Evolutionary conservation across 805 yeast genomes (phyloP).

Genomic region (Candida broadrunensis): DNA sequence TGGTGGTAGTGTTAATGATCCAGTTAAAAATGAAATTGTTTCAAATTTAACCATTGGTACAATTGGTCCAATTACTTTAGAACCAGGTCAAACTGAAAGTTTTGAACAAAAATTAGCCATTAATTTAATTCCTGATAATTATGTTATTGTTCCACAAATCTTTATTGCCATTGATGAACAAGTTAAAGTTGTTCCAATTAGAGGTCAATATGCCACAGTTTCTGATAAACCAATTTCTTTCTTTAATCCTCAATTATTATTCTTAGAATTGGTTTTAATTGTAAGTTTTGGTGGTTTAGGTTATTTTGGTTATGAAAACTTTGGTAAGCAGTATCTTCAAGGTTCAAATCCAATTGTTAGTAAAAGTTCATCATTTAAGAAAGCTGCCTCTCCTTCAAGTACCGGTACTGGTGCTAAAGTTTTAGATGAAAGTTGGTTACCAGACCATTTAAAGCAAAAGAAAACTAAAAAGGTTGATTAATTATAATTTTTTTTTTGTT

Average conservation of each 20-base stretch:
- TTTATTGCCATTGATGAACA: slow-evolving; percentile 50
- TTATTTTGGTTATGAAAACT: slow-evolving; percentile 44
- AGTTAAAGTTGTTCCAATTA: slow-evolving; percentile 53
- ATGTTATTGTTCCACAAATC: slow-evolving; percentile 57
- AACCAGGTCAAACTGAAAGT: slow-evolving; percentile 44
- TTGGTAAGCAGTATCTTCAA: slow-evolving; percentile 45
- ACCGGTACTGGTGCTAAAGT: slow-evolving; percentile 19
- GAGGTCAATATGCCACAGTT: slow-evolving; percentile 56
- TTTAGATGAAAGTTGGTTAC: slow-evolving; percentile 55
- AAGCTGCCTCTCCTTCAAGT: slow-evolving; percentile 18
- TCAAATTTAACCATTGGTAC: slow-evolving; percentile 66
- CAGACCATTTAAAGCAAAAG: slow-evolving; percentile 46
- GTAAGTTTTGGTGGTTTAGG: slow-evolving; percentile 48
- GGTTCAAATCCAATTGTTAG: slow-evolving; percentile 31
- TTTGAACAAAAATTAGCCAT: slow-evolving; percentile 62
- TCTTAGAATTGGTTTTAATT: slow-evolving; percentile 55
- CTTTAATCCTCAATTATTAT: slow-evolving; percentile 68
- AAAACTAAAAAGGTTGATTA: slow-evolving; percentile 23
- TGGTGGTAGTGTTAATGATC: slow-evolving; percentile 62
- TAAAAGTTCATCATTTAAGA: slow-evolving; percentile 19
- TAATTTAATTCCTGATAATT: slow-evolving; percentile 55
- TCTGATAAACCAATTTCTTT: slow-evolving; percentile 65
- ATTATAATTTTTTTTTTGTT: too few species aligned
- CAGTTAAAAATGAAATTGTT: slow-evolving; percentile 46
- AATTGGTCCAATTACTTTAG: slow-evolving; percentile 57